Base-by-base conservation (phyloP, 75 land plant species). In the Sequoia sempervirens region DNA sequence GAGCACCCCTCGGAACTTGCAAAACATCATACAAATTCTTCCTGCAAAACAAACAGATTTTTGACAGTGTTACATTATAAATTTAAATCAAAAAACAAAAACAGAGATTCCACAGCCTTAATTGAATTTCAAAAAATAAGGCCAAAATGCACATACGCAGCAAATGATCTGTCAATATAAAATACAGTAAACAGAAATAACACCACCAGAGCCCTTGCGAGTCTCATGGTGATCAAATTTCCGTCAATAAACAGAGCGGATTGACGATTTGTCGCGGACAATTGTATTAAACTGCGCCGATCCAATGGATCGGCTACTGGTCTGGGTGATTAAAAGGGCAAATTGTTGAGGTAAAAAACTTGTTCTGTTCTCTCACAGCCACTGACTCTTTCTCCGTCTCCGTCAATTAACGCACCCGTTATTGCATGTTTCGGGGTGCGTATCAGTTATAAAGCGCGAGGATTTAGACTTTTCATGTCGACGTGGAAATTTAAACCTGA, bases 21-120 rank as follows among this genome's bases (percentile, higher is more conserved):
- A 96, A 80, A 18, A 95, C 84, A 52, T 93, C 95, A 80, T 96
- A 95, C 79, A 92, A 95, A 85, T 89, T 96, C 83, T 95, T 95
- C 89, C 95, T 88, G 87, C 83, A 56, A 34, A 7, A 81, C 10
- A 30, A 47, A 53, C 4, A 47, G 40, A 47, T 28, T 18, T 40
- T 17, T 15, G 26, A 2, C 45, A 0, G 14, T 40, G 26, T 50
- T 50, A 50, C 12, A 6, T 50, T 46, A 13, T 50, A 47, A 47
- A 47, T 47, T 0, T 40, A 40, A 40, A 40, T 1, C 41, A 40
- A 40, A 40, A 40, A 40, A 0, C 18, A 20, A 38, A 32, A 41
- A 17, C 45, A 40, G 26, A 32, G 20, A 79, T 23, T 23, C 15
- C 79, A 75, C 9, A 2, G 3, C 13, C 3, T 2, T 30, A 12